phyloP scores from a whole-genome alignment of 768 basidiomycete species.

The Mycena epipterygia region DNA sequence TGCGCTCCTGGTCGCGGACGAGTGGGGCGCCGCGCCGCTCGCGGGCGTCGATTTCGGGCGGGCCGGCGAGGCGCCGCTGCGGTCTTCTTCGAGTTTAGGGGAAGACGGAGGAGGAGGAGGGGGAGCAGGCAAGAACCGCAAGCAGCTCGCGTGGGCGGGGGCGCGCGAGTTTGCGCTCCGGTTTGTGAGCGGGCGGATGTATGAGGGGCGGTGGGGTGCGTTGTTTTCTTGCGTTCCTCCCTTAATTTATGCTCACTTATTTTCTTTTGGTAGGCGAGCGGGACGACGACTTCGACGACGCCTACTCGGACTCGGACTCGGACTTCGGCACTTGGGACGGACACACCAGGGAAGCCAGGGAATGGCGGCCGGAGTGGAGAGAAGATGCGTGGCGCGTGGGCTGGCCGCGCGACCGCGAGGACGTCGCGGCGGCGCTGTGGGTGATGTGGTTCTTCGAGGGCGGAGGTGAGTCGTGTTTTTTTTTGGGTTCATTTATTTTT shows the following conservation, averaged over 20 bases:
- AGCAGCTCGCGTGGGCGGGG: background rate
- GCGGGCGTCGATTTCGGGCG: background rate
- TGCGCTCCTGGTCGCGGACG: background rate
- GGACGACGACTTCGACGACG: too few species aligned
- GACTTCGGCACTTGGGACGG: too few species aligned
- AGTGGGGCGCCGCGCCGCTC: background rate
- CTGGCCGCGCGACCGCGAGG: slow-evolving; percentile 25
- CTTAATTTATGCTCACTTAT: too few species aligned
- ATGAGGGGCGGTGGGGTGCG: background rate
- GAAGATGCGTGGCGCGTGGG: background rate
- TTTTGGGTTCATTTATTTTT: background rate
- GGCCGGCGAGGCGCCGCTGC: background rate
- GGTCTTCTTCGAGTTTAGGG: background rate
- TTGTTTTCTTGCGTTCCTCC: too few species aligned
- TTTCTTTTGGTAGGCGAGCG: too few species aligned
- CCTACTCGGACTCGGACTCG: too few species aligned
- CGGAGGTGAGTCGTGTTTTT: background rate
- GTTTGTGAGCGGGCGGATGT: background rate
- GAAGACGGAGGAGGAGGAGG: background rate
- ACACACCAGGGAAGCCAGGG: too few species aligned
- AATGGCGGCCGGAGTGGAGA: too few species aligned
- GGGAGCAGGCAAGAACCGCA: background rate
- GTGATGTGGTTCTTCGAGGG: slow-evolving; percentile 26
- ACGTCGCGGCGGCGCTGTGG: slow-evolving; percentile 25
- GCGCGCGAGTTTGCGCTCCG: background rate